Evolutionary conservation across 2,329 filamentous ascomycete species (phyloP), one percentile per base, ranked within the genome.

Genomic region (Penicillium sp.): DNA sequence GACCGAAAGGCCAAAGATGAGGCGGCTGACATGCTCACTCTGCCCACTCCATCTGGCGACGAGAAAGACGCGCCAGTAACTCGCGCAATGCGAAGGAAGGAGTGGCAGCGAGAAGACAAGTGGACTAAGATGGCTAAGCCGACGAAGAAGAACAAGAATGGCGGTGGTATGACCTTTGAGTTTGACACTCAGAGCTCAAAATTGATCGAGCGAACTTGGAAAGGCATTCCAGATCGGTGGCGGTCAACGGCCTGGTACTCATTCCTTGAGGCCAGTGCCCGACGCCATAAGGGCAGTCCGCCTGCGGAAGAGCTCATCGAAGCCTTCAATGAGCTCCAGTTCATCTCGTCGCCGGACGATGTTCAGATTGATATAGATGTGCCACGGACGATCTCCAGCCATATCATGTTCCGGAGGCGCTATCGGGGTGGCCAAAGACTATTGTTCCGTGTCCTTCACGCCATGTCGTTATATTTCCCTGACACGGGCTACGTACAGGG

Each of bases 311-410:
- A 90, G 55, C 82, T 97, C 47, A 85, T 91, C 39, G 80, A 82
- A 41, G 80, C 84, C 31, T 96, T 91, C 70, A 84, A 90, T 71
- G 83, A 85, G 43, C 82, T 95, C 29, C 88, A 95, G 68, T 79
- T 86, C 16, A 78, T 86, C 58, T 85, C 85, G 53, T 96, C 90
- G 3, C 87, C 91, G 0, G 94, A 99, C 70, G 94, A 99, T 73
- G 87, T 93, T 23, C 94, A 99, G 76, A 99, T 99, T 67, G 94
- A 99, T 73, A 85, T 97, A 43, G 94, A 99, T 72, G 94, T 99
- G 19, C 94, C 94, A 0, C 84, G 94, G 53, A 97, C 94, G 5
- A 96, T 99, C 72, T 95, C 87, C 73, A 87, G 90, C 61, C 94
- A 99, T 76, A 93, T 99, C 73, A 97, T 99, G 93, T 99, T 99